Base-by-base conservation (phyloP, 352 stramenopile genomes). In the Phytopythium sindhum region DNA sequence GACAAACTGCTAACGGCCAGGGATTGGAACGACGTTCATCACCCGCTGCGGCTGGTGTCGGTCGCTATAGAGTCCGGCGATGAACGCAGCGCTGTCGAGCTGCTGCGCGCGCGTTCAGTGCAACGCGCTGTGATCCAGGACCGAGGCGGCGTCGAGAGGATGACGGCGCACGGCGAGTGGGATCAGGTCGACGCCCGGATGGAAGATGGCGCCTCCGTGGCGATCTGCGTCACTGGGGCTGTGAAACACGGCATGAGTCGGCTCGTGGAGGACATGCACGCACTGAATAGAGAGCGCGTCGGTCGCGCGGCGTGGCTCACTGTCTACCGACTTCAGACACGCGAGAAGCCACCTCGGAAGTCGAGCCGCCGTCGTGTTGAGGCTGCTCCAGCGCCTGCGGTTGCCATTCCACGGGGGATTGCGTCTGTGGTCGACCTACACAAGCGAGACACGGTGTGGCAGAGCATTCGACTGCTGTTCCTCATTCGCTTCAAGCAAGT, bases 1-100 rank as follows among this genome's bases (percentile, higher is more conserved):
- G 64, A 72, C 41, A 24, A 65, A 24, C 31, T 69, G 10, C 35
- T 26, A 12, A 4, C 28, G 57, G 23, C 10, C 39, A 37, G 21
- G 14, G 37, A 61, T 41, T 42, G 39, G 15, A 26, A 39, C 21
- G 41, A 61, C 23, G 42, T 48, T 15, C 21, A n/a, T 26, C 42
- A 39, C 24, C 56, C 56, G 41, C 39, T 61, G n/a, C 23, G 19
- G 28, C 24, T 61, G 39, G 26, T 61, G 23, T 21, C 21, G 56
- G 21, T 53, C 26, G 56, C 56, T 10, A 44, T 61, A 8, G 56
- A 52, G 15, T 44, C 41, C 8, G 4, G 21, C 6, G 24, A 53
- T 26, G 56, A 61, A 21, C n/a, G 9, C 24, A 61, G 37, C 28
- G 56, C 41, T 9, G 15, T 47, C 12, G 41, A 53, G 24, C n/a